Evolutionary conservation across 2,329 filamentous ascomycete species (phyloP).

Genomic region (Epichloe typhina): DNA sequence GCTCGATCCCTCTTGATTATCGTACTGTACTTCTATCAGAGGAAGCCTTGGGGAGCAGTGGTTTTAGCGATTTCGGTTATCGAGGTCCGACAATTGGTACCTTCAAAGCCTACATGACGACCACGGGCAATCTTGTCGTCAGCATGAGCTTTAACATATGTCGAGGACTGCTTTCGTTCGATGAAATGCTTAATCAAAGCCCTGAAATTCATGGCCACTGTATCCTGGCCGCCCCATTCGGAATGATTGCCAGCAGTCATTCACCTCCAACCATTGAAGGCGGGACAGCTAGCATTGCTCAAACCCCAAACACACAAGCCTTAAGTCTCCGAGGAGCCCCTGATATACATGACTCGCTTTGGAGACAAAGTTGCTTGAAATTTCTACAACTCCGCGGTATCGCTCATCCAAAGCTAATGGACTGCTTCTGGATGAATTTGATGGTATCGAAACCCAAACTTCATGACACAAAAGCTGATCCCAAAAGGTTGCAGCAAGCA

Average conservation of each 20-base stretch:
- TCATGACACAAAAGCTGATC: constrained; percentile 28
- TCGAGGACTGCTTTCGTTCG: constrained; percentile 32
- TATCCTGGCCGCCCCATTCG: constrained; percentile 42
- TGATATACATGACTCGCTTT: constrained; percentile 29
- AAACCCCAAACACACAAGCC: constrained; percentile 40
- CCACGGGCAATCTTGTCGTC: constrained; percentile 39
- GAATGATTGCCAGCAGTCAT: constrained; percentile 23
- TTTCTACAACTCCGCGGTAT: constrained; percentile 38
- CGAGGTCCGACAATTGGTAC: constrained; percentile 29
- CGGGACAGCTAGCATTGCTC: constrained; percentile 25
- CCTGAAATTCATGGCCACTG: constrained; percentile 28
- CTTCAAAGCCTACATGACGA: constrained; percentile 41
- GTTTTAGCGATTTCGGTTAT: constrained; percentile 9
- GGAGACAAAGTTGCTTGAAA: constrained; percentile 37
- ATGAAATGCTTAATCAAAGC: constrained; percentile 28
- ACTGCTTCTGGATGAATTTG: constrained; percentile 37
- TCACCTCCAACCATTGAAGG: constrained; percentile 8
- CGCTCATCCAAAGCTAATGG: constrained; percentile 27
- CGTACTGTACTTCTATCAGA: constrained; percentile 36
- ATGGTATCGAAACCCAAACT: constrained; percentile 32
- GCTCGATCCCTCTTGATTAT: constrained; percentile 39
- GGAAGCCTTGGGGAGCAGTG: constrained; percentile 5
- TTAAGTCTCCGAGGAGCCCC: constrained; percentile 27
- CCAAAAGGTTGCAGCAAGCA: constrained; percentile 25
- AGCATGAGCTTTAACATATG: constrained; percentile 34